Conservation (phyloP, 2,329 filamentous ascomycete genomes). For the Cercospora zeina region DNA sequence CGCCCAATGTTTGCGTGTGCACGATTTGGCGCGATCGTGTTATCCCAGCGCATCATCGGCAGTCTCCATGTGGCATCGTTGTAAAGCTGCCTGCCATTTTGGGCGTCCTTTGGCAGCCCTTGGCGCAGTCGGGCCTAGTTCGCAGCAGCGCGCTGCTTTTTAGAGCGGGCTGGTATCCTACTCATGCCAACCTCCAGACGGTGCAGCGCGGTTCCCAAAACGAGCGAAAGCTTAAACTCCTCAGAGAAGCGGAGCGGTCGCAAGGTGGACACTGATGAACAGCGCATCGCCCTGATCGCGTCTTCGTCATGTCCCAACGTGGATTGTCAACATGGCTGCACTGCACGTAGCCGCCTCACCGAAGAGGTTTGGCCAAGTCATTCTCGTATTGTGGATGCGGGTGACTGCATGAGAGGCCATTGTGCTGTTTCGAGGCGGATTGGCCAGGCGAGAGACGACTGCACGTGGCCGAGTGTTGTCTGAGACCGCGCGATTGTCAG, state of each 20-base stretch:
- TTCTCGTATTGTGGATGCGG: background rate
- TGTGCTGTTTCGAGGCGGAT: background rate
- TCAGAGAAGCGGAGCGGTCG: background rate
- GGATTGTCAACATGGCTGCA: background rate
- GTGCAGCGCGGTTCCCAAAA: constrained; percentile 10
- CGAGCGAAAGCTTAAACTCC: constrained; percentile 12
- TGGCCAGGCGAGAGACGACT: background rate
- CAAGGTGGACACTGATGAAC: constrained; percentile 1
- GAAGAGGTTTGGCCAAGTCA: background rate
- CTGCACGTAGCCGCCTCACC: background rate
- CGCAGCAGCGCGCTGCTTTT: background rate
- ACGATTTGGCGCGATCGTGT: constrained; percentile 7
- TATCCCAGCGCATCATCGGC: constrained; percentile 15
- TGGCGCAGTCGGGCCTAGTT: constrained; percentile 5
- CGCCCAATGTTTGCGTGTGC: background rate
- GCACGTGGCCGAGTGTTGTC: background rate
- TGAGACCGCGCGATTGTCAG: background rate
- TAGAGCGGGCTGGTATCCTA: constrained; percentile 2
- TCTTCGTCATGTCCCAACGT: background rate
- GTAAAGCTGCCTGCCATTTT: background rate
- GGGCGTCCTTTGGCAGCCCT: background rate
- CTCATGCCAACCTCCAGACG: constrained; percentile 8
- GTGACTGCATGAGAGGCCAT: background rate
- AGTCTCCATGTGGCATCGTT: constrained; percentile 7
- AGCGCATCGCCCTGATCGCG: constrained; percentile 2